Percentiles rank a stretch among this genome's conserved stretches.
Evolutionary conservation across 441 rosid species (phyloP).

Genomic region (Erodium trifolium): DNA sequence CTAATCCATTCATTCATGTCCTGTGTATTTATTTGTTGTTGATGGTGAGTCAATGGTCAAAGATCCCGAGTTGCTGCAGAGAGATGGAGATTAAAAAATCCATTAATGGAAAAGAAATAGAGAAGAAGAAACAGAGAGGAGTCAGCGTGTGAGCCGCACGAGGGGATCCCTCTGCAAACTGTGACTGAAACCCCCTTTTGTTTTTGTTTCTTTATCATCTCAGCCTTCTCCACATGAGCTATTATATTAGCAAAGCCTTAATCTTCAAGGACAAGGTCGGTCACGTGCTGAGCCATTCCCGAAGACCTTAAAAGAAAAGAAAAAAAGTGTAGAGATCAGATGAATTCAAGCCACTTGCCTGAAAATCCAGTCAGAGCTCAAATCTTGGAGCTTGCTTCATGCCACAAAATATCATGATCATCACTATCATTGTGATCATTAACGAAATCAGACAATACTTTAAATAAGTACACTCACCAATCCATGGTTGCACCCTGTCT

Average conservation of each 20-base stretch:
- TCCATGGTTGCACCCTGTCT: constrained; percentile 3
- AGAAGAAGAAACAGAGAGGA: constrained; percentile 26
- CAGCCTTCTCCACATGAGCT: constrained; percentile 19
- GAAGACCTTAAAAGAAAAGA: not conserved
- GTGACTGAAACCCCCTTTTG: constrained; percentile 18
- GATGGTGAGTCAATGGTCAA: constrained; percentile 30
- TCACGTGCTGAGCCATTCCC: constrained; percentile 26
- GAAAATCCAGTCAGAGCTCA: constrained; percentile 9
- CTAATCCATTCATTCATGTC: constrained; percentile 4
- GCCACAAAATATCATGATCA: not conserved
- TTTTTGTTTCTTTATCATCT: constrained; percentile 8
- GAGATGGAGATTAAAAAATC: constrained; percentile 6
- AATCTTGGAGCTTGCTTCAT: constrained; percentile 1
- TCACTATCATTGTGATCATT: constrained; percentile 5
- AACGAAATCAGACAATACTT: constrained; percentile 3
- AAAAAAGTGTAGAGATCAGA: not conserved
- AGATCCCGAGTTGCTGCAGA: constrained; percentile 25
- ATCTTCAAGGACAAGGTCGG: constrained; percentile 7
- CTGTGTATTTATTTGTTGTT: constrained; percentile 15
- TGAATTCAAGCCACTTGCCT: constrained; percentile 7
- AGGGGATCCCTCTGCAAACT: constrained; percentile 41
- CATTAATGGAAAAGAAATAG: constrained; percentile 6
- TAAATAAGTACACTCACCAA: not conserved
- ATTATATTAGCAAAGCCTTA: constrained; percentile 6
- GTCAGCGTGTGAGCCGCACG: constrained; percentile 72